Conservation (phyloP, 306 rosid species). For the Luffa acutangula region DNA sequence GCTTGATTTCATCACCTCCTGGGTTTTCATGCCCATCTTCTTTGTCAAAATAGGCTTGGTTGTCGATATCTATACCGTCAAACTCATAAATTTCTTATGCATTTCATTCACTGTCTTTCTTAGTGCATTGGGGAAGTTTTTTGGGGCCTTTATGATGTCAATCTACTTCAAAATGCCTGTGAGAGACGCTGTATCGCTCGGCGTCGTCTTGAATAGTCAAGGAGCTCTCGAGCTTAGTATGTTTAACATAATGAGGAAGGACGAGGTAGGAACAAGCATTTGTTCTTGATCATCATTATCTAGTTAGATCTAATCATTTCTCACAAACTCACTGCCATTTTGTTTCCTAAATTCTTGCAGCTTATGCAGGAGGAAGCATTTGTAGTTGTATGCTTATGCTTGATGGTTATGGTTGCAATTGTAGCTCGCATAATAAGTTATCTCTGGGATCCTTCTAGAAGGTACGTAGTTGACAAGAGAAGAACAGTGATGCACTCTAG, state of each 20-base stretch:
- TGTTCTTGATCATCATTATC: not conserved
- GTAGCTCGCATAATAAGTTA: constrained; percentile 8
- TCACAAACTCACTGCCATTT: not conserved
- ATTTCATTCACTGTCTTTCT: constrained; percentile 12
- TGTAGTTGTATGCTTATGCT: constrained; percentile 5
- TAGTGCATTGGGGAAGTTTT: constrained; percentile 16
- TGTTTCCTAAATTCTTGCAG: constrained; percentile 8
- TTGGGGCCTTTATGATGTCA: constrained; percentile 12
- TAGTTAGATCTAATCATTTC: not conserved
- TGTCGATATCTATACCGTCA: not conserved
- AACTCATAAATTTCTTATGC: not conserved
- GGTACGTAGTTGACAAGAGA: constrained; percentile 10
- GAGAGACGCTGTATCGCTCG: constrained; percentile 20
- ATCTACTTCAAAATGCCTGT: constrained; percentile 6
- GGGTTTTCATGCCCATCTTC: constrained; percentile 30
- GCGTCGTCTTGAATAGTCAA: constrained; percentile 26
- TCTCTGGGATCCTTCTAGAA: constrained; percentile 27
- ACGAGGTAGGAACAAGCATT: not conserved
- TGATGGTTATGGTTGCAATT: constrained; percentile 10
- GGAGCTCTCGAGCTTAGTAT: constrained; percentile 24
- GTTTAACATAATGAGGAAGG: constrained; percentile 4
- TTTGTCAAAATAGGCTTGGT: constrained; percentile 15
- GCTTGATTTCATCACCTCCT: constrained; percentile 16
- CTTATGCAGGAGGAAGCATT: constrained; percentile 9
- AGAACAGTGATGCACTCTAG: constrained; percentile 14